Conservation (phyloP, 2,329 filamentous ascomycete genomes). For the Pestalotiopsis sp. region DNA sequence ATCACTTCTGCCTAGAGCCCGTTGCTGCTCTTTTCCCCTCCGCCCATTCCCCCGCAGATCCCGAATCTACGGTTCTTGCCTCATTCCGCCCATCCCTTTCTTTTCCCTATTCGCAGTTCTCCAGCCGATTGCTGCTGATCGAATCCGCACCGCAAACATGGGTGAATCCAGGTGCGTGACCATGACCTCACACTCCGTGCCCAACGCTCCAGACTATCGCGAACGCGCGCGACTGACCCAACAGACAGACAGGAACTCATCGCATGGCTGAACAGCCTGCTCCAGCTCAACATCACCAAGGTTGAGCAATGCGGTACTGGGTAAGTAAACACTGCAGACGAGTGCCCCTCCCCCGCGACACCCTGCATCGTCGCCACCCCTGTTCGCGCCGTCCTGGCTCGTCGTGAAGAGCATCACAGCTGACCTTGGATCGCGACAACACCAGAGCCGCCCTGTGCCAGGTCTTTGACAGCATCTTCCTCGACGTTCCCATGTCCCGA, state of each 20-base stretch:
- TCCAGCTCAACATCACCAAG: slow-evolving; percentile 97
- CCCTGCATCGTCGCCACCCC: neutral
- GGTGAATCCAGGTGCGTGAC: slow-evolving; percentile 28
- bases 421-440: slow-evolving; percentile 2
- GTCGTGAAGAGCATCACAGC: neutral
- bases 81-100: neutral
- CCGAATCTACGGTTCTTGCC: neutral
- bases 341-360: slow-evolving; percentile 35
- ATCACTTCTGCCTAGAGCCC: neutral
- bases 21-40: neutral
- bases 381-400: neutral
- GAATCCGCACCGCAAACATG: slow-evolving; percentile 19
- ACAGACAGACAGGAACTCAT: slow-evolving; percentile 85
- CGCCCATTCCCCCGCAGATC: neutral
- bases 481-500: slow-evolving; percentile 89
- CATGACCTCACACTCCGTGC: slow-evolving; percentile 14
- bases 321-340: slow-evolving; percentile 55
- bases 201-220: neutral
- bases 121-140: neutral
- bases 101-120: neutral
- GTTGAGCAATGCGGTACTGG: slow-evolving; percentile 99
- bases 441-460: slow-evolving; percentile 90
- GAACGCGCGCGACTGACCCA: slow-evolving; percentile 3
- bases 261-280: slow-evolving; percentile 94
- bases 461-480: slow-evolving; percentile 97